A percentile compares a stretch with the other conserved stretches of the same genome.
phyloP scores from a whole-genome alignment of 2,329 filamentous ascomycete genomes.

The Parastagonospora avenae region DNA sequence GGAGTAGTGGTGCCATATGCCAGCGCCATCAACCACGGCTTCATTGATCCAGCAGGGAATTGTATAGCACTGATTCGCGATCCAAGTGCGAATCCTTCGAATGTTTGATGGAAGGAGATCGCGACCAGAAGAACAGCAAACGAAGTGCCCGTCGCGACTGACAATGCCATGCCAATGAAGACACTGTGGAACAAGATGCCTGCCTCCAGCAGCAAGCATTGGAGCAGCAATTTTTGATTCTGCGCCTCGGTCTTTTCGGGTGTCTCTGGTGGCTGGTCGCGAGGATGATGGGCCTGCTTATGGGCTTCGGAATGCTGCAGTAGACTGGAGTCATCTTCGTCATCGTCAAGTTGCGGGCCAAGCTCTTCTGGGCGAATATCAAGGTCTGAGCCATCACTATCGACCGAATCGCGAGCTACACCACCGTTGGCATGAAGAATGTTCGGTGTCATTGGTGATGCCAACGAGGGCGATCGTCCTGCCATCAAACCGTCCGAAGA shows the following conservation, averaged over 20 bases:
- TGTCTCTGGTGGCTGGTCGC: constrained; percentile 18
- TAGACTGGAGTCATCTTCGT: constrained; percentile 41
- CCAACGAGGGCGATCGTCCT: constrained; percentile 35
- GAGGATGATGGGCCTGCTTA: constrained; percentile 19
- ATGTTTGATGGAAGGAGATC: constrained; percentile 74
- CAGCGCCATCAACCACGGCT: constrained; percentile 73
- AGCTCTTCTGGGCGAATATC: constrained; percentile 45
- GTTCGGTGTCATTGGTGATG: constrained; percentile 28
- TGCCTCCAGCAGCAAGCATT: constrained; percentile 76
- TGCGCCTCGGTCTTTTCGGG: constrained; percentile 50
- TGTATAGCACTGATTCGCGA: constrained; percentile 70
- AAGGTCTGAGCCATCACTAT: constrained; percentile 41
- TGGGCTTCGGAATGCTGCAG: constrained; percentile 28
- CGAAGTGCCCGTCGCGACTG: constrained; percentile 67
- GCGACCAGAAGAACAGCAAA: constrained; percentile 71
- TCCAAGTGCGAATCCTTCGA: constrained; percentile 72
- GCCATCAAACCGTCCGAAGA: constrained; percentile 42
- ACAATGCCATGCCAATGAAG: constrained; percentile 75
- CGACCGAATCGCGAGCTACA: constrained; percentile 13
- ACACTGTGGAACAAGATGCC: constrained; percentile 81
- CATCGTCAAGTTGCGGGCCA: constrained; percentile 28
- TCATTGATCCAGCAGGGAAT: constrained; percentile 73
- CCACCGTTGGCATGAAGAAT: constrained; percentile 11
- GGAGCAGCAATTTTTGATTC: constrained; percentile 67
- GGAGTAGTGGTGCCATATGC: constrained; percentile 66